These are phyloP conservation scores for Fraxinus americana DNA, from an alignment of 257 asterid genomes.

Conservation along the genomic window DNA sequence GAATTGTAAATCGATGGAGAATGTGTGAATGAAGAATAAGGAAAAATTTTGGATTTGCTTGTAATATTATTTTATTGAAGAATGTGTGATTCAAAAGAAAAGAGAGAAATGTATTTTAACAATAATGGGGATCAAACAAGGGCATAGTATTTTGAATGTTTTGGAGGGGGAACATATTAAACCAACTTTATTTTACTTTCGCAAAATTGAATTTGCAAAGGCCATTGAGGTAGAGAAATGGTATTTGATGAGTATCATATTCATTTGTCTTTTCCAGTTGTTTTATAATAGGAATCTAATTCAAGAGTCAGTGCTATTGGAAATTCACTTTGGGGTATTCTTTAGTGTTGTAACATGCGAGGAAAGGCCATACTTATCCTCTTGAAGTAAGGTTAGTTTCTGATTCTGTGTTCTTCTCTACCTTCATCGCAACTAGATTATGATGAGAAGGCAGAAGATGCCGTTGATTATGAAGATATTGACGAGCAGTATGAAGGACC, in stretches of 20 bases:
- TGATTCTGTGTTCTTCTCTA: conserved; percentile 20
- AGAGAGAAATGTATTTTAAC: no score
- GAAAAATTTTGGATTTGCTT: no score
- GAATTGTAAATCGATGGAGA: no score
- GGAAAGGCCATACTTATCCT: neutral
- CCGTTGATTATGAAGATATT: conserved; percentile 95
- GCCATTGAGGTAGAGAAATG: neutral
- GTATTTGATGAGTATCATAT: neutral
- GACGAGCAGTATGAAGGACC: conserved; percentile 99
- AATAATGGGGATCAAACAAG: no score
- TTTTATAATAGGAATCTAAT: neutral
- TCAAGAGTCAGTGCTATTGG: neutral
- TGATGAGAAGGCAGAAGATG: conserved; percentile 91
- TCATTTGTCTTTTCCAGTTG: neutral
- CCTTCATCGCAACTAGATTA: conserved; percentile 59
- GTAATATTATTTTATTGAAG: no score
- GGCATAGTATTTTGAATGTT: neutral
- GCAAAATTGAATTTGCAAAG: neutral
- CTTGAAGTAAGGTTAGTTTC: conserved; percentile 14
- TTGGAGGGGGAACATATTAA: neutral
- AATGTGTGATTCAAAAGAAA: no score
- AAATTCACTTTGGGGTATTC: conserved; percentile 1
- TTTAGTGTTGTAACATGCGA: neutral
- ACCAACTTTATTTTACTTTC: neutral
- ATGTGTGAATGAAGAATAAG: no score